phyloP scores from a whole-genome alignment of 164 flowering plant species.

The Stephania yunnanensis region DNA sequence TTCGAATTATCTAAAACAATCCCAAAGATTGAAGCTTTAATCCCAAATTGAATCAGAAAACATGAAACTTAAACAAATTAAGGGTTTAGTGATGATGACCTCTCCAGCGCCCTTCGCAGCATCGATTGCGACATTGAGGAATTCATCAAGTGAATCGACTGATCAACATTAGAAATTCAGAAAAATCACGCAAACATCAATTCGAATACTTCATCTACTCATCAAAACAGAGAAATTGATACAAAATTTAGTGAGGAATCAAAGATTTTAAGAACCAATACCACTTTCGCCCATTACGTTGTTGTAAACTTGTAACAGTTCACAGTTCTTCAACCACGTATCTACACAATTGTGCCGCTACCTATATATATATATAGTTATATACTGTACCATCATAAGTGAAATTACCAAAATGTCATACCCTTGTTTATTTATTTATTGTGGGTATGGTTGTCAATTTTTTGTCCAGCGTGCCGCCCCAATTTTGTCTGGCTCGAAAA shows the following conservation, averaged over 20 bases:
- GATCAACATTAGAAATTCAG: not conserved
- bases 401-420: too few species aligned
- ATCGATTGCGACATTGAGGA: constrained; percentile 60
- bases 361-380: too few species aligned
- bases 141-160: constrained; percentile 45
- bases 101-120: constrained; percentile 89
- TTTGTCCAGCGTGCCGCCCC: too few species aligned
- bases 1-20: constrained; percentile 54
- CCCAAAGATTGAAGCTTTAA: not conserved
- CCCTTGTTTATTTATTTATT: too few species aligned
- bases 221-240: not conserved
- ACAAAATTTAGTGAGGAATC: not conserved
- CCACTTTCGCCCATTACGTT: not conserved
- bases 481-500: too few species aligned
- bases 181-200: not conserved
- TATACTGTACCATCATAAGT: too few species aligned
- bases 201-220: not conserved
- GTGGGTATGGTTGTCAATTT: too few species aligned
- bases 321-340: too few species aligned
- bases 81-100: constrained; percentile 22
- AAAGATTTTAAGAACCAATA: not conserved
- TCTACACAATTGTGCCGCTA: too few species aligned
- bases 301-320: too few species aligned
- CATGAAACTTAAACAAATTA: not conserved
- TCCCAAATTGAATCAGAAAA: not conserved